phyloP scores from a whole-genome alignment of 257 asterid genomes.

The Fraxinus cuspidata region DNA sequence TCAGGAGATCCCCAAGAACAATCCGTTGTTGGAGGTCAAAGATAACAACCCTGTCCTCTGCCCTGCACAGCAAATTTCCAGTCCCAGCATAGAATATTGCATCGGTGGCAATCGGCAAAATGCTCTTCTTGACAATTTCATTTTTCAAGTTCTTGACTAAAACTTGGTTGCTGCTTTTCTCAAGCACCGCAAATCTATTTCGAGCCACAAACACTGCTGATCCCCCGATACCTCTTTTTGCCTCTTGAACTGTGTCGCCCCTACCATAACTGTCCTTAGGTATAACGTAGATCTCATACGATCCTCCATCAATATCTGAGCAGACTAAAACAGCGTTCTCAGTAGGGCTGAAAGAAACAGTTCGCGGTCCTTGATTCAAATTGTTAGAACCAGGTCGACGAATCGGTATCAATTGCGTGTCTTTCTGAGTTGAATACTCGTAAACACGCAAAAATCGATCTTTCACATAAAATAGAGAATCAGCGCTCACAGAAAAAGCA shows the following conservation, averaged over 20 bases:
- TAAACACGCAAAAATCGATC: conserved; percentile 82
- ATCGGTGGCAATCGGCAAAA: conserved; percentile 78
- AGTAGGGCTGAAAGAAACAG: conserved; percentile 91
- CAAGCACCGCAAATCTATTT: conserved; percentile 94
- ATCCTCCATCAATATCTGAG: conserved; percentile 89
- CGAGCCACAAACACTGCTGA: conserved; percentile 94
- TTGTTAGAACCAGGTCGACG: conserved; percentile 87
- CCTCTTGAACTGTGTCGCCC: conserved; percentile 85
- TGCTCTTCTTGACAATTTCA: conserved; percentile 71
- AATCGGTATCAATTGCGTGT: conserved; percentile 80
- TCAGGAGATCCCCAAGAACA: conserved; percentile 82
- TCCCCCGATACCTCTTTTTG: conserved; percentile 86
- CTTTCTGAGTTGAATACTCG: conserved; percentile 88
- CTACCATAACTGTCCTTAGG: conserved; percentile 85
- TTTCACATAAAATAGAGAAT: conserved; percentile 77
- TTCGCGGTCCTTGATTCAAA: conserved; percentile 83
- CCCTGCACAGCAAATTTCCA: conserved; percentile 88
- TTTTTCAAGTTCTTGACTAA: conserved; percentile 78
- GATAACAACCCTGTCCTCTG: conserved; percentile 91
- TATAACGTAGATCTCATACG: conserved; percentile 77
- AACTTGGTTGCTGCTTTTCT: conserved; percentile 79
- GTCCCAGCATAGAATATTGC: conserved; percentile 97
- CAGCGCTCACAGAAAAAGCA: conserved; percentile 82
- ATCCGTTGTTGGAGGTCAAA: conserved; percentile 92
- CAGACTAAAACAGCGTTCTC: conserved; percentile 90